A percentile compares a stretch with the other conserved stretches of the same genome.
Conservation (phyloP, 306 rosid genomes). For the Carpinus fangiana region DNA sequence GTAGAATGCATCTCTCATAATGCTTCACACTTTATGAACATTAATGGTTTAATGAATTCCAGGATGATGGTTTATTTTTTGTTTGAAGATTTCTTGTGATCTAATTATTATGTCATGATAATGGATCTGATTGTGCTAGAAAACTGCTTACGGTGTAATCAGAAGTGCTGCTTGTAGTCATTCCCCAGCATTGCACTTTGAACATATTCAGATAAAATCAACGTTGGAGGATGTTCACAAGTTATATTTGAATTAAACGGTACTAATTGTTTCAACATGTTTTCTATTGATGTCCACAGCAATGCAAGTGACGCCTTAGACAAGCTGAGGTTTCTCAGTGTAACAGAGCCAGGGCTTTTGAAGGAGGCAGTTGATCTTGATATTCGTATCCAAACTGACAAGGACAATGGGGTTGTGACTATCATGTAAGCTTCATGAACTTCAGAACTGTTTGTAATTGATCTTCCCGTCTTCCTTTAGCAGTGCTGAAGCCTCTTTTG, state of each 20-base stretch:
- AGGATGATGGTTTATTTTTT: not conserved
- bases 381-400: slow-evolving; percentile 79
- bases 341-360: slow-evolving; percentile 69
- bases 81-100: not conserved
- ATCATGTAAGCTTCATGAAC: slow-evolving; percentile 57
- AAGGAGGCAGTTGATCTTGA: slow-evolving; percentile 79
- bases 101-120: not conserved
- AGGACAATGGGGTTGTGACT: slow-evolving; percentile 77
- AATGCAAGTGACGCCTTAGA: slow-evolving; percentile 99
- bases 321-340: slow-evolving; percentile 88
- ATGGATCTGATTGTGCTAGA: not conserved
- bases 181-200: not conserved
- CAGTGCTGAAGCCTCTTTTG: slow-evolving; percentile 20
- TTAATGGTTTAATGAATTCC: not conserved
- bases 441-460: not conserved
- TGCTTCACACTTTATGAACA: not conserved
- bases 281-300: slow-evolving; percentile 38
- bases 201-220: not conserved
- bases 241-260: not conserved
- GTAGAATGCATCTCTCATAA: not conserved
- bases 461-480: not conserved
- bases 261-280: slow-evolving; percentile 7
- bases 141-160: not conserved
- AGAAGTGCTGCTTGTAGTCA: not conserved
- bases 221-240: not conserved